phyloP scores from a whole-genome alignment of 1,284 basidiomycete genomes.

The Abortiporus biennis region DNA sequence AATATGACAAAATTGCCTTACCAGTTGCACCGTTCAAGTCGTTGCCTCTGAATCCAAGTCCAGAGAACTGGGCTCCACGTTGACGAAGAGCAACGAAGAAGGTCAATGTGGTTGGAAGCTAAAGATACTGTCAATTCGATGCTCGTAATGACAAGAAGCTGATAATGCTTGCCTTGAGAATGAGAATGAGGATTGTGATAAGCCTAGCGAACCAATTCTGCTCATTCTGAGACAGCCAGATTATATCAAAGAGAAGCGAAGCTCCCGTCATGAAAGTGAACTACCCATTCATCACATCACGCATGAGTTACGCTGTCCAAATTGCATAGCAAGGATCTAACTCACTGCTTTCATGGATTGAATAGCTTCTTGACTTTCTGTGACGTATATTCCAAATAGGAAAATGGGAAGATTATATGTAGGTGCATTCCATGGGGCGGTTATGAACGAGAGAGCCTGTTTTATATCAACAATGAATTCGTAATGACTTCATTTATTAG shows the following conservation, averaged over 20 bases:
- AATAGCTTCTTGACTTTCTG: constrained; percentile 58
- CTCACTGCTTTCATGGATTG: constrained; percentile 60
- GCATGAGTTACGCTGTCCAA: no score
- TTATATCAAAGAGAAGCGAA: constrained; percentile 61
- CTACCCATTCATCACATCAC: constrained; percentile 27
- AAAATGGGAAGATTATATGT: constrained; percentile 70
- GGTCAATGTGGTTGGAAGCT: constrained; percentile 54
- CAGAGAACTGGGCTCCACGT: constrained; percentile 55
- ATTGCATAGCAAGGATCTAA: background rate
- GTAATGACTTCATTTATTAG: background rate
- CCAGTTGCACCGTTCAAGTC: constrained; percentile 63
- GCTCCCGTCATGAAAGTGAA: constrained; percentile 57
- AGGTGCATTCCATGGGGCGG: constrained; percentile 54
- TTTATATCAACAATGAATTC: no score
- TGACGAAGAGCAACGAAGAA: constrained; percentile 53
- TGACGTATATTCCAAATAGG: constrained; percentile 66
- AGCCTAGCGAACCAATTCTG: constrained; percentile 53
- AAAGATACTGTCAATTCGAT: background rate
- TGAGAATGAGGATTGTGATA: constrained; percentile 50
- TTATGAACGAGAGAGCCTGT: constrained; percentile 51
- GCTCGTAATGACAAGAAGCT: background rate
- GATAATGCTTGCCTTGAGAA: constrained; percentile 51
- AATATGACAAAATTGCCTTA: constrained; percentile 18
- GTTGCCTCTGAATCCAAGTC: constrained; percentile 44
- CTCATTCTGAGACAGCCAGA: constrained; percentile 57